phyloP scores from a whole-genome alignment of 768 basidiomycete genomes.

The Leccinum boreale region DNA sequence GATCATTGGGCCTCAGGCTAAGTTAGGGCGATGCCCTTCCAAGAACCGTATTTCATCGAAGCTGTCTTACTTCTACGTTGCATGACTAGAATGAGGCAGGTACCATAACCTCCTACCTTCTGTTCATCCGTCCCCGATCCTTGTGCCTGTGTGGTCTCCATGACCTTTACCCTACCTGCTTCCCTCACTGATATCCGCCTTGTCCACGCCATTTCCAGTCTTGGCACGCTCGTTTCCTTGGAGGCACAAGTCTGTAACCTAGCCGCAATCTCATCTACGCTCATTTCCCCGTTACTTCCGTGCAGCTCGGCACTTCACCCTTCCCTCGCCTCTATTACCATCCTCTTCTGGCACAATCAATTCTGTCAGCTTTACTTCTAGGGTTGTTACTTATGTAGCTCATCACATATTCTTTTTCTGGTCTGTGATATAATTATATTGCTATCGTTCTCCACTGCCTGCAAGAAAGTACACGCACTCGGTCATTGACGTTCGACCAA shows the following conservation, averaged over 20 bases:
- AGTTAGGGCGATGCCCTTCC: conserved; percentile 3
- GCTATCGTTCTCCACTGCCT: conserved; percentile 20
- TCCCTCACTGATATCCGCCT: conserved; percentile 30
- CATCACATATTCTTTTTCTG: conserved; percentile 32
- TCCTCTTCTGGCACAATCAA: conserved; percentile 17
- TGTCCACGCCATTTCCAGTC: conserved; percentile 15
- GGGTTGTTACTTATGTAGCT: conserved; percentile 32
- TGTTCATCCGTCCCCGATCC: conserved; percentile 14
- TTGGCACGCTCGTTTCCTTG: conserved; percentile 24
- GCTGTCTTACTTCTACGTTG: conserved; percentile 20
- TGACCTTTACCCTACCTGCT: conserved; percentile 29
- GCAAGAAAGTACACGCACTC: neutral
- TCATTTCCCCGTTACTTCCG: conserved; percentile 25
- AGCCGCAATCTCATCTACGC: conserved; percentile 30
- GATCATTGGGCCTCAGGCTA: conserved; percentile 5
- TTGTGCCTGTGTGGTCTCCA: conserved; percentile 19
- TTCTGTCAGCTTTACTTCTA: conserved; percentile 18
- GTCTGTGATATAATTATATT: conserved; percentile 43
- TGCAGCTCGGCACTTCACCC: conserved; percentile 9
- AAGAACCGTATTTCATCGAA: conserved; percentile 18
- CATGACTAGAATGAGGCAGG: conserved; percentile 26
- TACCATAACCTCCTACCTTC: conserved; percentile 26
- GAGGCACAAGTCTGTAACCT: conserved; percentile 34
- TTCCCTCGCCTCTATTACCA: conserved; percentile 10
- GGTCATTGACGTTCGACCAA: neutral